Conservation (phyloP, 106 monocot species). For the Vanilla planifolia region DNA sequence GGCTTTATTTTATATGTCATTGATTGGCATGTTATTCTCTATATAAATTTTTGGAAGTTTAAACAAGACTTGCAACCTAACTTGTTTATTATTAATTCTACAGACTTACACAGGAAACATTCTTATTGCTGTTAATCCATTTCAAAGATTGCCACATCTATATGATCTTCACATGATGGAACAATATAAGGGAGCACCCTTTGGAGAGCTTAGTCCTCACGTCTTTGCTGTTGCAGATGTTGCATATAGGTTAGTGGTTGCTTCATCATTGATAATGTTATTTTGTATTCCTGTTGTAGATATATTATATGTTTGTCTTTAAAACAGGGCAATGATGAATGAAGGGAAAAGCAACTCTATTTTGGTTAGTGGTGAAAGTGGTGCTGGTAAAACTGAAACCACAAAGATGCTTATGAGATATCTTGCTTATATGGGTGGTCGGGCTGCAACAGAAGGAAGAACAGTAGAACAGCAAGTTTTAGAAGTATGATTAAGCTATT, state of each 20-base stretch:
- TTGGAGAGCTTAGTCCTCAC: slow-evolving; percentile 71
- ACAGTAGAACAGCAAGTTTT: slow-evolving; percentile 94
- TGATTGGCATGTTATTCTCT: not conserved
- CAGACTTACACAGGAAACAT: slow-evolving; percentile 79
- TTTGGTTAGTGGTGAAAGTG: slow-evolving; percentile 81
- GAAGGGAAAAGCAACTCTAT: slow-evolving; percentile 72
- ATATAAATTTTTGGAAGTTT: not conserved
- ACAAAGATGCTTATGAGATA: slow-evolving; percentile 87
- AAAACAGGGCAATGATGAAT: slow-evolving; percentile 65
- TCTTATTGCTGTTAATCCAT: slow-evolving; percentile 72
- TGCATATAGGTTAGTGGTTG: slow-evolving; percentile 43
- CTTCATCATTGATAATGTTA: not conserved
- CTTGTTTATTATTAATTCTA: not conserved
- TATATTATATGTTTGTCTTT: not conserved
- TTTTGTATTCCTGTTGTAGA: too few species aligned
- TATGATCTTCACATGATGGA: slow-evolving; percentile 61
- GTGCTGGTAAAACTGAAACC: slow-evolving; percentile 79
- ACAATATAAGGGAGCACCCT: slow-evolving; percentile 60
- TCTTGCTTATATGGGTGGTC: slow-evolving; percentile 80
- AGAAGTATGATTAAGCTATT: slow-evolving; percentile 42
- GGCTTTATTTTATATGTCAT: slow-evolving; percentile 1
- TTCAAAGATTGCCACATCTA: slow-evolving; percentile 66
- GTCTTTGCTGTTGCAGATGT: slow-evolving; percentile 78
- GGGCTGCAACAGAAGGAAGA: slow-evolving; percentile 57
- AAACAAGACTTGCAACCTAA: not conserved